Conservation (phyloP, 1,139 yeast species). For the Wickerhamomyces sp. region DNA sequence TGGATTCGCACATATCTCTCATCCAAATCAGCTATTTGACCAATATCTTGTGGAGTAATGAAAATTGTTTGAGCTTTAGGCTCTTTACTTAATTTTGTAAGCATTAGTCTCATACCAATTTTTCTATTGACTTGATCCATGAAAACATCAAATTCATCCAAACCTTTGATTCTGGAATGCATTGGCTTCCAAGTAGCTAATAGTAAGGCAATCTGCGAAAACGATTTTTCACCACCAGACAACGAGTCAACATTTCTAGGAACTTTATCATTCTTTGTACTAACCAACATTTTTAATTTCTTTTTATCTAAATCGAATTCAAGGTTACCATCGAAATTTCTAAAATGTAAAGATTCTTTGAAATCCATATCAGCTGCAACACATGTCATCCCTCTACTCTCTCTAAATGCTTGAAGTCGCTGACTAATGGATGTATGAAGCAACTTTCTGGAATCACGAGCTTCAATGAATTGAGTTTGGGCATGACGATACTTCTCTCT, state of each 20-base stretch:
- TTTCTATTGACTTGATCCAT: slow-evolving; percentile 94
- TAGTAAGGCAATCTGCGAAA: slow-evolving; percentile 82
- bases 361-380: slow-evolving; percentile 48
- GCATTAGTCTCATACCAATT: slow-evolving; percentile 70
- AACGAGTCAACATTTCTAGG: slow-evolving; percentile 74
- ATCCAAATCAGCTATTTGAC: slow-evolving; percentile 65
- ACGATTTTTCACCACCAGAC: slow-evolving; percentile 97
- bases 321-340: slow-evolving; percentile 76
- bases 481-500: slow-evolving; percentile 33
- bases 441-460: slow-evolving; percentile 13
- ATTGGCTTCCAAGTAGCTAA: slow-evolving; percentile 91
- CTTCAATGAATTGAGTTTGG: slow-evolving; percentile 27
- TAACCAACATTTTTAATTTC: slow-evolving; percentile 49
- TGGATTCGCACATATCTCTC: slow-evolving; percentile 64
- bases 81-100: slow-evolving; percentile 57
- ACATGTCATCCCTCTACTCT: slow-evolving; percentile 40
- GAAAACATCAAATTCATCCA: slow-evolving; percentile 96
- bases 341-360: slow-evolving; percentile 52
- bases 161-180: slow-evolving; percentile 81
- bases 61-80: slow-evolving; percentile 81
- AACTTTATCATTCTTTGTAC: slow-evolving; percentile 52
- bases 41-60: slow-evolving; percentile 92
- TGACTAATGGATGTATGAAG: slow-evolving; percentile 36
- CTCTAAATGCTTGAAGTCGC: slow-evolving; percentile 47
- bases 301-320: slow-evolving; percentile 54